phyloP scores from a whole-genome alignment of 1,284 basidiomycete species.

The Cryptococcus sp. region DNA sequence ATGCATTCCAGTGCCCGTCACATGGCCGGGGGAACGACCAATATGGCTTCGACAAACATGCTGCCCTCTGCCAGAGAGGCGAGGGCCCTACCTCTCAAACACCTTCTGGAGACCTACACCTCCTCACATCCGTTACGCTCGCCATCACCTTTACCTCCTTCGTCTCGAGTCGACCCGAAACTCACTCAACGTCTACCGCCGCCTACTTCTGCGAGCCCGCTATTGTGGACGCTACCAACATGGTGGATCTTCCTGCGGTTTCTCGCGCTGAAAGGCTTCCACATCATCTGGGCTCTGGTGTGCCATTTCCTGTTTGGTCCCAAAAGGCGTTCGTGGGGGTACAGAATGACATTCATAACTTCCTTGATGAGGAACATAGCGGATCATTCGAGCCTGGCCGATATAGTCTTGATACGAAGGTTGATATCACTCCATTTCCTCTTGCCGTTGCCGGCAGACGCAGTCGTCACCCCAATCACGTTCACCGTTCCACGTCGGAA shows the following conservation, averaged over 20 bases:
- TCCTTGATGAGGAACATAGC: constrained; percentile 79
- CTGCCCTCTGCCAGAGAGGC: too few relatives aligned
- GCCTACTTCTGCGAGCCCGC: constrained; percentile 34
- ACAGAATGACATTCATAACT: constrained; percentile 52
- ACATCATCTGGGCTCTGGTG: constrained; percentile 45
- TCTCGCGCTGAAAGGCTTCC: constrained; percentile 43
- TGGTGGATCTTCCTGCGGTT: constrained; percentile 49
- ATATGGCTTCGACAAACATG: too few relatives aligned
- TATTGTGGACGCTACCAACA: constrained; percentile 44
- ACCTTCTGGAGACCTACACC: constrained; percentile 42
- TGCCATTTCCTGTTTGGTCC: constrained; percentile 48
- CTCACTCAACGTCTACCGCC: constrained; percentile 41
- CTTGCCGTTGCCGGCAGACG: constrained; percentile 87
- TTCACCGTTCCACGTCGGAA: constrained; percentile 79
- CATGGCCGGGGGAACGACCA: too few relatives aligned
- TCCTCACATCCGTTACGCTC: constrained; percentile 47
- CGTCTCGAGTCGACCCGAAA: constrained; percentile 47
- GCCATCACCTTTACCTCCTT: constrained; percentile 48
- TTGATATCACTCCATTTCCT: constrained; percentile 79
- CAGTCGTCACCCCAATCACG: constrained; percentile 91
- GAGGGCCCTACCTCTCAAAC: constrained; percentile 23
- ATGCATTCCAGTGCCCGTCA: too few relatives aligned
- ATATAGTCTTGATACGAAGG: constrained; percentile 79
- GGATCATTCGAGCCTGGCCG: constrained; percentile 78
- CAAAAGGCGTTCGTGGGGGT: constrained; percentile 53